phyloP scores from a whole-genome alignment of 176 grass and related monocot genomes.

The Elymus sibiricus region DNA sequence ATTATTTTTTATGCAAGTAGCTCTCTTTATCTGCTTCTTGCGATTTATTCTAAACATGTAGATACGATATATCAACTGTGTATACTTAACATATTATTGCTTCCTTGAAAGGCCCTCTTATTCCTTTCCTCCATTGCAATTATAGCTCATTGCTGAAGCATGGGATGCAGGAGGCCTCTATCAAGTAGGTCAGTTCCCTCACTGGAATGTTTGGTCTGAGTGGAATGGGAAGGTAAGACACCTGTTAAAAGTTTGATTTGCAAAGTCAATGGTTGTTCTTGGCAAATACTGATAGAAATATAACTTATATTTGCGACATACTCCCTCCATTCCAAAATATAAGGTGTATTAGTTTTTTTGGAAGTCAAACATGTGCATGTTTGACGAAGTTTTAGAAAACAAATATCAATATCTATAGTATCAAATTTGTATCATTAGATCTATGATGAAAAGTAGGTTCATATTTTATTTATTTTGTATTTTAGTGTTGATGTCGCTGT shows the following conservation, averaged over 20 bases:
- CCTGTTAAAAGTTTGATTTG: neutral
- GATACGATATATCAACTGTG: neutral
- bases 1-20: conserved; percentile 4
- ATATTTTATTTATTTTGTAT: too few species aligned
- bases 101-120: conserved; percentile 7
- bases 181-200: conserved; percentile 96
- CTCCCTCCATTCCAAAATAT: too few species aligned
- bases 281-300: neutral
- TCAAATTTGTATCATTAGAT: too few species aligned
- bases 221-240: conserved; percentile 92
- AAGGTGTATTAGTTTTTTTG: too few species aligned
- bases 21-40: neutral
- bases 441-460: too few species aligned
- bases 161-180: conserved; percentile 99
- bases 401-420: too few species aligned
- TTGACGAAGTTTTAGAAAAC: too few species aligned
- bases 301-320: neutral
- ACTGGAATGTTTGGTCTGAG: conserved; percentile 91
- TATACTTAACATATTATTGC: neutral
- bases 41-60: conserved; percentile 6
- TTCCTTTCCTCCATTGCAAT: conserved; percentile 17
- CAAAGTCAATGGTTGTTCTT: neutral
- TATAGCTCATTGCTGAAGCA: conserved; percentile 96
- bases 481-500: too few species aligned
- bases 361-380: too few species aligned